Conservation (phyloP, 805 yeast genomes). For the Lipomyces oligophaga region DNA sequence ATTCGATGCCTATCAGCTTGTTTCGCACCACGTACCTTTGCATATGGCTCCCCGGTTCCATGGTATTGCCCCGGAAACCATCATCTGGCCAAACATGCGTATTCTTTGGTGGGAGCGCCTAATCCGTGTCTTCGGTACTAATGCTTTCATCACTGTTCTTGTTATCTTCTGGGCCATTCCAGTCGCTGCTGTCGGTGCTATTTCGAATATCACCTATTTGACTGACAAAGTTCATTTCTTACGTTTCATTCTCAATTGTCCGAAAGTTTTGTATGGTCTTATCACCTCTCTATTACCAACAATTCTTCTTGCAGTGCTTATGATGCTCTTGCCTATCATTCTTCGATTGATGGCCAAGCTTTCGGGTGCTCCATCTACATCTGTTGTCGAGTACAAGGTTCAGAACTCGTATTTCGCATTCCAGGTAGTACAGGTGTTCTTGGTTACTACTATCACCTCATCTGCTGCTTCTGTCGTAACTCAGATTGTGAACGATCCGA, state of each 20-base stretch:
- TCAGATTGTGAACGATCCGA: slow-evolving; percentile 63
- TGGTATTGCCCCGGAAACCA: slow-evolving; percentile 74
- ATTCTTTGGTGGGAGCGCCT: slow-evolving; percentile 55
- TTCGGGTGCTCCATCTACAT: slow-evolving; percentile 67
- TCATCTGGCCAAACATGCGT: slow-evolving; percentile 76
- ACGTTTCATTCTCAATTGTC: slow-evolving; percentile 70
- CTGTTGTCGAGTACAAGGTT: slow-evolving; percentile 72
- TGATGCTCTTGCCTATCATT: slow-evolving; percentile 82
- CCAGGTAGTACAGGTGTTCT: slow-evolving; percentile 83
- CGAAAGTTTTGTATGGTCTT: slow-evolving; percentile 66
- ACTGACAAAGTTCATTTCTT: slow-evolving; percentile 70
- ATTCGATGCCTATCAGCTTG: slow-evolving; percentile 80
- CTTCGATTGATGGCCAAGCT: slow-evolving; percentile 72
- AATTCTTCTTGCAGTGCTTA: slow-evolving; percentile 70
- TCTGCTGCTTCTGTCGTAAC: slow-evolving; percentile 76
- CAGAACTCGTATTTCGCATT: slow-evolving; percentile 88
- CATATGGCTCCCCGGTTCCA: slow-evolving; percentile 48
- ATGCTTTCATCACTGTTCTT: slow-evolving; percentile 55
- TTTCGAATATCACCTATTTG: slow-evolving; percentile 78
- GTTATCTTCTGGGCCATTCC: slow-evolving; percentile 95
- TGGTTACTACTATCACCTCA: slow-evolving; percentile 79
- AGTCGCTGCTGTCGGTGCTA: slow-evolving; percentile 93
- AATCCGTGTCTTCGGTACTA: slow-evolving; percentile 55
- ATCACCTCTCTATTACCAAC: slow-evolving; percentile 87
- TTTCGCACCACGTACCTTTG: slow-evolving; percentile 47